Evolutionary conservation across 768 basidiomycete genomes (phyloP).

Genomic region (Cyclocybe aegerita): DNA sequence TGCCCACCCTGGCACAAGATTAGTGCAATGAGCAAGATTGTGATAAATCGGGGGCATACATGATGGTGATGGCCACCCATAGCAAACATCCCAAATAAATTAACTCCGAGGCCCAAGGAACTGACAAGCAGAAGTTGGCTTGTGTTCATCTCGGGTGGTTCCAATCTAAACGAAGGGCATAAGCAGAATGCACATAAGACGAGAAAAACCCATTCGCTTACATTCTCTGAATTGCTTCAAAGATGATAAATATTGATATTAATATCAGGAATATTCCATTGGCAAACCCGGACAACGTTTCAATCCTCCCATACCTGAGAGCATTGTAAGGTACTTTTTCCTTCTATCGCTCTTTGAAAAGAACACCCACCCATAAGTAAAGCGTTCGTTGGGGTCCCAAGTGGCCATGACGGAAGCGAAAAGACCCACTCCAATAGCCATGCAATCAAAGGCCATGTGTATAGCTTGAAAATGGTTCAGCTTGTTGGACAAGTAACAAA

Average conservation of each 20-base stretch:
- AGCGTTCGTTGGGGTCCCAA: slow-evolving; percentile 92
- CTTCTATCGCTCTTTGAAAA: neutral
- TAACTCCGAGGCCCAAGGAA: slow-evolving; percentile 85
- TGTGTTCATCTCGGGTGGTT: slow-evolving; percentile 98
- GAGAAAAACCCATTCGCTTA: slow-evolving; percentile 32
- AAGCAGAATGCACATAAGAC: neutral
- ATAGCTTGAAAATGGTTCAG: slow-evolving; percentile 60
- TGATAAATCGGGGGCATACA: slow-evolving; percentile 38
- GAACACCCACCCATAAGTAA: slow-evolving; percentile 84
- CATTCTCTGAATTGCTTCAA: slow-evolving; percentile 96
- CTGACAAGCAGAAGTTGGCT: slow-evolving; percentile 89
- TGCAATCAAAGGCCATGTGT: slow-evolving; percentile 99
- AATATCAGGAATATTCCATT: slow-evolving; percentile 93
- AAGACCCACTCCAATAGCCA: slow-evolving; percentile 94
- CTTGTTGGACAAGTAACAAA: slow-evolving; percentile 2
- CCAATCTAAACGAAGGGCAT: slow-evolving; percentile 49
- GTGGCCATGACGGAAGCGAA: slow-evolving; percentile 97
- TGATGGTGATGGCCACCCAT: slow-evolving; percentile 95
- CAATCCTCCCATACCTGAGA: slow-evolving; percentile 87
- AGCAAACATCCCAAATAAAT: slow-evolving; percentile 98
- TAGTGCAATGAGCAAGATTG: neutral
- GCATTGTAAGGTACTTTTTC: neutral
- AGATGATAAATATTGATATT: slow-evolving; percentile 97
- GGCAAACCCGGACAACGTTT: slow-evolving; percentile 96
- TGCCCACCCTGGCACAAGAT: slow-evolving; percentile 48